Conservation (phyloP, 2,329 filamentous ascomycete genomes). For the Bipolaris victoriae region DNA sequence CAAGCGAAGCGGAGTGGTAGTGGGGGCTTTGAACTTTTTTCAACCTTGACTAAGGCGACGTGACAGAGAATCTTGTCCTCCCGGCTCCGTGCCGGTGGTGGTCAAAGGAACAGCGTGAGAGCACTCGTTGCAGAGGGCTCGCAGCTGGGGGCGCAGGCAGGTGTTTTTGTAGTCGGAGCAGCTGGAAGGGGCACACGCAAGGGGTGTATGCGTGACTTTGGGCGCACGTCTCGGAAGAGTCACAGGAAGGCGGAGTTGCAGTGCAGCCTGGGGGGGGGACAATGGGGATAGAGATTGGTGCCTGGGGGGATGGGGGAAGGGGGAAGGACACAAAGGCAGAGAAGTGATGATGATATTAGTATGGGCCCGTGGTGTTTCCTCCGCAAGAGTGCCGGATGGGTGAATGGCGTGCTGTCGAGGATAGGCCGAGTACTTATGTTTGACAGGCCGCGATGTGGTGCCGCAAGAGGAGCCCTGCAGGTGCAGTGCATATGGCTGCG, state of each 20-base stretch:
- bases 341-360: constrained; percentile 19
- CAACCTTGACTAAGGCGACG: constrained; percentile 33
- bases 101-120: constrained; percentile 27
- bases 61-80: constrained; percentile 25
- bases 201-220: constrained; percentile 41
- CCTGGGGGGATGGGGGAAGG: constrained; percentile 38
- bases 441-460: constrained; percentile 15
- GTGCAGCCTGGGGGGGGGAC: constrained; percentile 13
- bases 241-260: constrained; percentile 40
- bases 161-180: constrained; percentile 30
- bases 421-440: constrained; percentile 41
- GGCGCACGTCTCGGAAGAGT: constrained; percentile 35
- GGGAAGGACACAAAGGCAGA: constrained; percentile 17
- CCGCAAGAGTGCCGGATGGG: constrained; percentile 30
- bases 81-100: constrained; percentile 44
- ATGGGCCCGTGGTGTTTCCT: constrained; percentile 24
- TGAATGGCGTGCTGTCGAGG: constrained; percentile 25
- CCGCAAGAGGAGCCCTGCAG: constrained; percentile 27
- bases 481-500: constrained; percentile 26
- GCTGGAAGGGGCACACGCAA: constrained; percentile 19
- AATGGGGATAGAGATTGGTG: constrained; percentile 37
- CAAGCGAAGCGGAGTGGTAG: constrained; percentile 32
- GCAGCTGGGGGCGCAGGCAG: constrained; percentile 21
- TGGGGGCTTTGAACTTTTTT: constrained; percentile 32
- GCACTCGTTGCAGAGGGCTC: constrained; percentile 21